phyloP scores from a whole-genome alignment of 2,329 filamentous ascomycete genomes.

The Lecanosticta acicola region DNA sequence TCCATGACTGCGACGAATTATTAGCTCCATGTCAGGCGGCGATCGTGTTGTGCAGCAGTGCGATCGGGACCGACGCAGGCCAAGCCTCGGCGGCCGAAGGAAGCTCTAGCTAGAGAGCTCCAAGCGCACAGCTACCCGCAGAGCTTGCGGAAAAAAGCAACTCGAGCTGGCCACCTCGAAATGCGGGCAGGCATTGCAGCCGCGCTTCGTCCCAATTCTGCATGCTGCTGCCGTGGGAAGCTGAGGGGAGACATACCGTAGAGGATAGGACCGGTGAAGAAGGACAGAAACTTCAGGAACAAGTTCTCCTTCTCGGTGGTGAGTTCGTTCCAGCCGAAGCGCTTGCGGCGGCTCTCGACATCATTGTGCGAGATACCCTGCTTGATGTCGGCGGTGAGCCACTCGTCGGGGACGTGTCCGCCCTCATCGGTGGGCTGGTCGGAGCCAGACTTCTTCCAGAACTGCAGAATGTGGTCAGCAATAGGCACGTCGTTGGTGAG shows the following conservation, averaged over 20 bases:
- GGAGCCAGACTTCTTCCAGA: slow-evolving; percentile 47
- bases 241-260: slow-evolving; percentile 54
- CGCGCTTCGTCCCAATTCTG: slow-evolving; percentile 10
- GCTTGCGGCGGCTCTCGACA: slow-evolving; percentile 60
- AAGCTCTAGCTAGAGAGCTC: slow-evolving; percentile 15
- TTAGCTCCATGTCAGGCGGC: slow-evolving; percentile 6
- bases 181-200: slow-evolving; percentile 19
- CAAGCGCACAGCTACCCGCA: slow-evolving; percentile 1
- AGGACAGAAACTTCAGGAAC: slow-evolving; percentile 67
- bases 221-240: slow-evolving; percentile 7
- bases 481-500: neutral
- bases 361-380: slow-evolving; percentile 55
- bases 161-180: neutral
- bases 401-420: slow-evolving; percentile 55
- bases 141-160: slow-evolving; percentile 20
- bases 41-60: slow-evolving; percentile 10
- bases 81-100: slow-evolving; percentile 27
- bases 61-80: slow-evolving; percentile 6
- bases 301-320: slow-evolving; percentile 69
- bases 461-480: slow-evolving; percentile 34
- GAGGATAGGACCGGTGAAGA: slow-evolving; percentile 70
- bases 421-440: slow-evolving; percentile 27
- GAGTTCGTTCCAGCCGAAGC: slow-evolving; percentile 66
- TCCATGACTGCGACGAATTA: slow-evolving; percentile 59
- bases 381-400: slow-evolving; percentile 63